Evolutionary conservation across 352 stramenopile species (phyloP), one percentile per base, ranked within the genome.

Genomic region (Phytopythium boreale): DNA sequence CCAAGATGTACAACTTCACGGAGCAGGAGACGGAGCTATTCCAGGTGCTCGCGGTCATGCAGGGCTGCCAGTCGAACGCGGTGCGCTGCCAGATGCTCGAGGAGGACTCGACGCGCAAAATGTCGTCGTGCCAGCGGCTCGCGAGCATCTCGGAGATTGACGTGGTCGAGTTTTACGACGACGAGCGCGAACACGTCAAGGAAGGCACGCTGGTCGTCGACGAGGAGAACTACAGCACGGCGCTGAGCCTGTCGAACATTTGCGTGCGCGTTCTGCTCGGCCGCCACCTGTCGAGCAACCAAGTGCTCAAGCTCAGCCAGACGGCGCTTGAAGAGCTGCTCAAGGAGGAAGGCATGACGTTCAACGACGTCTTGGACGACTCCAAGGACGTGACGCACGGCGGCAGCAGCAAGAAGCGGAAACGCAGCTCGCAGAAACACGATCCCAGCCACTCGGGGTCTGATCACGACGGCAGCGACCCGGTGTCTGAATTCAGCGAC

Each of bases 91-190:
- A 95, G 66, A 87, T 95, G 73, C 75, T 95, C 51, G 87, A 95
- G 47, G 87, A 95, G 55, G 87, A 95, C 59, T 73, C 78, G 34
- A 82, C 90, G 60, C 87, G 87, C 46, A 78, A 80, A 65, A 88
- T 88, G 66, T 82, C 84, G 63, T 79, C 76, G 9, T 95, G 78
- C 63, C 87, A 95, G 72, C 72, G 85, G 14, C 76, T 93, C 43
- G 85, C 85, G 3, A 75, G 80, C 19, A 80, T 94, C 56, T 94
- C 87, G n/a, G 89, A 97, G 72, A 82, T 95, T 34, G 89, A 97
- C 59, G 73, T 96, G 10, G 84, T 79, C 19, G 82, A 92, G 61
- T 97, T 97, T 55, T 75, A 90, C 29, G 87, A 97, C 58, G 81
- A 92, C 64, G 81, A 93, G 49, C 79, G 86, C 52, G 81, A 91